Conservation (phyloP, 805 yeast genomes). For the Yamadazyma ubonensis region DNA sequence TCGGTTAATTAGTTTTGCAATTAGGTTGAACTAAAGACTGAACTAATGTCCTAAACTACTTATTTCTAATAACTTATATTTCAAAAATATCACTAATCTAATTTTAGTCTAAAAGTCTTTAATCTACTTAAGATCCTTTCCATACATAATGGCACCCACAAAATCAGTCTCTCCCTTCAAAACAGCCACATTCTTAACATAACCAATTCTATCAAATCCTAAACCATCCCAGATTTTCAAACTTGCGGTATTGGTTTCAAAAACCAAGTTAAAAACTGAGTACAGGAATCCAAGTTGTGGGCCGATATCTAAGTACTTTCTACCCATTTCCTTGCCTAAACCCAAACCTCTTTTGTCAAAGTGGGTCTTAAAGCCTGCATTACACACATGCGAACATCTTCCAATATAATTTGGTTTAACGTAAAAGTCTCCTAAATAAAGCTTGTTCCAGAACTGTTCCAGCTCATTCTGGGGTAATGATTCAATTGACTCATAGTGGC, state of each 20-base stretch:
- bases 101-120: slow-evolving; percentile 22
- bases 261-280: slow-evolving; percentile 86
- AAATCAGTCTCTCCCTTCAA: slow-evolving; percentile 61
- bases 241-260: slow-evolving; percentile 76
- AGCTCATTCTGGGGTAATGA: slow-evolving; percentile 19
- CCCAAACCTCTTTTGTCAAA: slow-evolving; percentile 59
- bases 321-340: slow-evolving; percentile 70
- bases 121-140: no score
- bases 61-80: no score
- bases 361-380: slow-evolving; percentile 81
- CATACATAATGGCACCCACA: slow-evolving; percentile 78
- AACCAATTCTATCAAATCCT: slow-evolving; percentile 80
- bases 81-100: no score
- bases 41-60: no score
- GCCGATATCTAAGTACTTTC: slow-evolving; percentile 66
- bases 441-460: slow-evolving; percentile 44
- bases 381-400: slow-evolving; percentile 82
- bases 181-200: slow-evolving; percentile 68
- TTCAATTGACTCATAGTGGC: slow-evolving; percentile 18
- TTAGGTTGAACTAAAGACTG: no score
- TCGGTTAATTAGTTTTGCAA: no score
- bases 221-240: slow-evolving; percentile 75
- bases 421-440: slow-evolving; percentile 70
- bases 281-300: slow-evolving; percentile 76
- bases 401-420: slow-evolving; percentile 86